phyloP scores from a whole-genome alignment of 1,139 yeast genomes.

The Scheffersomyces insectosa region DNA sequence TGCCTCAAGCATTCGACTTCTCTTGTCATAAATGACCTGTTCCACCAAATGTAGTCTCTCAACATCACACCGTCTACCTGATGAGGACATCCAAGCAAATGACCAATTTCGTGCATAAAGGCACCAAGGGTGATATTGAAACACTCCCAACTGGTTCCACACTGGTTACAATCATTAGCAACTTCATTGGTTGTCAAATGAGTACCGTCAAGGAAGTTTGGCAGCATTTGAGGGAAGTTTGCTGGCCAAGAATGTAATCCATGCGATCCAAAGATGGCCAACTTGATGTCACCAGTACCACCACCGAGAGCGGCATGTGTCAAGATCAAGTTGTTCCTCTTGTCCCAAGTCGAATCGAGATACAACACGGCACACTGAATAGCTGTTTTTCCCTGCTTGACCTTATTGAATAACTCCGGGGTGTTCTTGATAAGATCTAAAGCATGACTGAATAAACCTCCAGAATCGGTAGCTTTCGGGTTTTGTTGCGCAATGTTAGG shows the following conservation, averaged over 20 bases:
- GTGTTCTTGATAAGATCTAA: constrained; percentile 58
- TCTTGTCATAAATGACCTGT: constrained; percentile 77
- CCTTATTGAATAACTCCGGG: constrained; percentile 28
- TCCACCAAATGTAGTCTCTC: constrained; percentile 78
- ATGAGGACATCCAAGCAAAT: constrained; percentile 87
- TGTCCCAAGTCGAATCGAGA: constrained; percentile 85
- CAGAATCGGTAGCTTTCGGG: constrained; percentile 65
- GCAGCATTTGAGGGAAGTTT: constrained; percentile 66
- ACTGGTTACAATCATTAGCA: constrained; percentile 83
- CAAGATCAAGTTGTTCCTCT: constrained; percentile 53
- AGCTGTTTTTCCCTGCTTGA: constrained; percentile 33
- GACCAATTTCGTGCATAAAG: constrained; percentile 94
- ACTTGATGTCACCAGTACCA: constrained; percentile 63
- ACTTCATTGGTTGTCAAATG: constrained; percentile 64
- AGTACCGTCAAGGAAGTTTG: constrained; percentile 72
- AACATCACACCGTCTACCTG: constrained; percentile 89
- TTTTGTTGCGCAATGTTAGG: constrained; percentile 89
- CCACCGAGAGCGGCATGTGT: constrained; percentile 98
- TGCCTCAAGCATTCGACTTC: constrained; percentile 60
- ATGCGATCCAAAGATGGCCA: constrained; percentile 94
- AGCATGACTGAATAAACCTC: constrained; percentile 79
- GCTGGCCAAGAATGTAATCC: constrained; percentile 90
- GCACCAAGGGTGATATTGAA: constrained; percentile 87
- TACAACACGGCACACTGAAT: constrained; percentile 84
- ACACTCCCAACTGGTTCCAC: constrained; percentile 92